Conservation (phyloP, 352 stramenopile genomes). For the Globisporangium paddicum region DNA sequence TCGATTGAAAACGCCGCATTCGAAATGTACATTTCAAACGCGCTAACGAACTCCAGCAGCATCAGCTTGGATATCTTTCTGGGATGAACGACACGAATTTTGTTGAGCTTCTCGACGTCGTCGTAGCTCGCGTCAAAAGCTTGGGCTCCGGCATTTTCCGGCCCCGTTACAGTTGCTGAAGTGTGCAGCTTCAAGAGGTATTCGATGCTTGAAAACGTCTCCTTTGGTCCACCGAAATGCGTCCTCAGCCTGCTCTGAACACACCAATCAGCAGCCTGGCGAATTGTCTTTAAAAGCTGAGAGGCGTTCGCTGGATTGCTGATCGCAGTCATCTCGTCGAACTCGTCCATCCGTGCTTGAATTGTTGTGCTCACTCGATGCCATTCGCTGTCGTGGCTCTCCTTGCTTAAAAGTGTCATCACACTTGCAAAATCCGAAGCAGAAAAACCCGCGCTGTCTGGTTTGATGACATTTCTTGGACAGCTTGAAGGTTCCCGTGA, state of each 20-base stretch:
- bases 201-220: constrained; percentile 79
- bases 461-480: constrained; percentile 2
- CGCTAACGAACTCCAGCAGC: constrained; percentile 50
- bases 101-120: not conserved
- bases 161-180: not conserved
- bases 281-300: constrained; percentile 28
- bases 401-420: constrained; percentile 25
- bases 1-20: constrained; percentile 20
- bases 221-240: constrained; percentile 64
- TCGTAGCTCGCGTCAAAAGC: not conserved
- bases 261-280: constrained; percentile 60
- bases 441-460: constrained; percentile 18
- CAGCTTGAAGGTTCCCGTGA: not conserved
- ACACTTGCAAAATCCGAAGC: constrained; percentile 43
- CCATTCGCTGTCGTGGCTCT: constrained; percentile 31
- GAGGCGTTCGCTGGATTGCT: constrained; percentile 13
- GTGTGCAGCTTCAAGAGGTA: constrained; percentile 42
- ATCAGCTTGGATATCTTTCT: constrained; percentile 28
- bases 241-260: constrained; percentile 70
- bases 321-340: not conserved
- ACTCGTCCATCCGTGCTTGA: constrained; percentile 2
- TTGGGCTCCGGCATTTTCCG: not conserved
- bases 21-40: constrained; percentile 42
- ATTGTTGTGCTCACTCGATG: constrained; percentile 20
- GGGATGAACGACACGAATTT: not conserved